Evolutionary conservation across 2,329 filamentous ascomycete genomes (phyloP), one percentile per base, ranked within the genome.

Genomic region (Emmonsiellopsis sp.): DNA sequence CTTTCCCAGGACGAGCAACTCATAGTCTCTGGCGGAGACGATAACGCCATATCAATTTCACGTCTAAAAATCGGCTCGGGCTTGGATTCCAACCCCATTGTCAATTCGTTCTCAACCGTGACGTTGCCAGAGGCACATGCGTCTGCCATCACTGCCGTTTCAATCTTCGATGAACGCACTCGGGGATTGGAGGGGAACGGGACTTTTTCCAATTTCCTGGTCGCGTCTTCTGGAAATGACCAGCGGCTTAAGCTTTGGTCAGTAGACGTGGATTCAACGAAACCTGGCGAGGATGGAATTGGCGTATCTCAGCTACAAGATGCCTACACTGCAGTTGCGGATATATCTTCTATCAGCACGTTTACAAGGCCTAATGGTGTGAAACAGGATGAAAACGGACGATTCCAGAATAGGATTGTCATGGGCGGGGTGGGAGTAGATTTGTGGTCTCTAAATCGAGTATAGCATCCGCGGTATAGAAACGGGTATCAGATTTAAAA

Each of bases 11-110:
- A 60, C n/a, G 59, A 69, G 50, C 60, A 73, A 59, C 59, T 87
- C 0, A 64, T 95, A 15, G 67, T 88, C 4, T 90, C 89, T 0
- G 89, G 88, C 30, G 90, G 93, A 20, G 93, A 98, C 62, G 93
- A 97, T 68, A 93, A 93, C 57, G 85, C 86, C 3, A 68, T 97
- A 0, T 84, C 80, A 0, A 63, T 88, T 9, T 79, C 79, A 0
- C 64, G 78, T 34, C 60, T 77, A 31, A 60, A 50, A 13, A 62
- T 63, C 3, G 9, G 44, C 34, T 5, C 1, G 3, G 8, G n/a
- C 43, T 10, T 40, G 37, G 37, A 42, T 7, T 38, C 31, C 35
- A 13, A 7, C n/a, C 53, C 58, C 26, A 31, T 47, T 31, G 57
- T 51, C 13, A 55, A 51, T n/a, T 51, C 54, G 13, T 63, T 71